Evolutionary conservation across 495 filamentous ascomycete genomes (phyloP), one percentile per base, ranked within the genome.

Genomic region (Filosporella fistucella): DNA sequence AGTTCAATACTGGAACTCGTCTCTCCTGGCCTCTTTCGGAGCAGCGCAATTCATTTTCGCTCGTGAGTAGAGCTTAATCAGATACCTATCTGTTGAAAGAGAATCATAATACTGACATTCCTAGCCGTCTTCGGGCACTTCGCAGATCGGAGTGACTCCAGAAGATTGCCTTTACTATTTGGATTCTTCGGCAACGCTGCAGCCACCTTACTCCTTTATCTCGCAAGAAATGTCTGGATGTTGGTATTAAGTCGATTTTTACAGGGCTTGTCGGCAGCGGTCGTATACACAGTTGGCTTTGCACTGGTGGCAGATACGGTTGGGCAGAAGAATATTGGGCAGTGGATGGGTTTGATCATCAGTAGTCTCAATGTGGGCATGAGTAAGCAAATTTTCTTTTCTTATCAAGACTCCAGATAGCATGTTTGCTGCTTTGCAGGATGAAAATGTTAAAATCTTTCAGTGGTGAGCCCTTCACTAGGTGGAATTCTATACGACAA

Each of bases 231-330:
- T 36, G 33, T 36, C 7, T 77, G 62, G 9, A 55, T 90, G 0
- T 73, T 89, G 45, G 63, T 89, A 22, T 60, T 77, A 2, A 89
- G 84, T 7, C 74, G 89, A 16, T 40, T 89, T 5, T 70, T 91
- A 21, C 89, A 94, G 58, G 89, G 89, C 2, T 59, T 83, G 2
- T 82, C 83, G 17, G 85, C 86, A 1, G 82, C 85, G 5, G 75
- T 91, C 1, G 86, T 94, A 4, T 95, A 86, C 83, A 81, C 80
- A 0, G 80, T 83, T 5, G 76, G 89, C 0, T 69, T 87, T n/a
- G 89, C 89, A 0, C 64, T 94, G 12, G 62, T 95, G n/a, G 85
- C 82, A 4, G 89, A 94, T 51, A 94, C 87, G 0, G 82, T 90
- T 44, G 81, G 77, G 0, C 22, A 70, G 43, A 68, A 78, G 4